These are phyloP conservation scores for Sarocladium strictum DNA, from an alignment of 2,329 filamentous ascomycete genomes.

Conservation along the genomic window DNA sequence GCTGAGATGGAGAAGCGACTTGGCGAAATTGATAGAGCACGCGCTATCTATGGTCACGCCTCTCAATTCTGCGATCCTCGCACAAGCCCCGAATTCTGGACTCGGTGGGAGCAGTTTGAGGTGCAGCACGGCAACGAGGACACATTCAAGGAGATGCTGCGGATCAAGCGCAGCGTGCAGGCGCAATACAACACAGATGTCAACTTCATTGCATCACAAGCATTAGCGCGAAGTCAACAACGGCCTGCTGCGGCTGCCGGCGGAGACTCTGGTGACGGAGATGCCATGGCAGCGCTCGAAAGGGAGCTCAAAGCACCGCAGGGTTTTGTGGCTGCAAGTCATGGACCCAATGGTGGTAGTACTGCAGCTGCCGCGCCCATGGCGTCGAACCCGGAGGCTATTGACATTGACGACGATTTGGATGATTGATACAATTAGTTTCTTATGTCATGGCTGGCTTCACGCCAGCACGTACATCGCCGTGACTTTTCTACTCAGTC, in stretches of 20 bases:
- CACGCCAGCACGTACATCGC: too few relatives aligned
- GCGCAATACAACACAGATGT: constrained; percentile 99
- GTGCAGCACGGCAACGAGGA: constrained; percentile 98
- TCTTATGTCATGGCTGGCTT: neutral
- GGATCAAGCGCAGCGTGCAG: constrained; percentile 94
- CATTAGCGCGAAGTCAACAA: constrained; percentile 76
- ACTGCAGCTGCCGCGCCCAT: constrained; percentile 31
- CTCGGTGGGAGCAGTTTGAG: constrained; percentile 95
- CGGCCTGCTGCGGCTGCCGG: constrained; percentile 35
- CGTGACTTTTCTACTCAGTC: neutral
- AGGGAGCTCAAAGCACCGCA: constrained; percentile 80
- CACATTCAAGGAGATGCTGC: constrained; percentile 98
- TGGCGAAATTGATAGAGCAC: constrained; percentile 88
- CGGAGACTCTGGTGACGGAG: constrained; percentile 42
- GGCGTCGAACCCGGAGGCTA: constrained; percentile 74
- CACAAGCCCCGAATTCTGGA: constrained; percentile 86
- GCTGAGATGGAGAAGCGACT: constrained; percentile 91
- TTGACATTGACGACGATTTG: constrained; percentile 60
- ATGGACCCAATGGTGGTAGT: constrained; percentile 58
- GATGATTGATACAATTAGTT: constrained; percentile 1
- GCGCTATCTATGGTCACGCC: constrained; percentile 93
- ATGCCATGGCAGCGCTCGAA: constrained; percentile 87
- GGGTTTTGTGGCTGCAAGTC: constrained; percentile 86
- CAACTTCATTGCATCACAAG: constrained; percentile 96
- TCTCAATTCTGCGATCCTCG: constrained; percentile 96